Evolutionary conservation across 192 early-diverging fungal genomes (phyloP).

Genomic region (Funneliformis geosporum): DNA sequence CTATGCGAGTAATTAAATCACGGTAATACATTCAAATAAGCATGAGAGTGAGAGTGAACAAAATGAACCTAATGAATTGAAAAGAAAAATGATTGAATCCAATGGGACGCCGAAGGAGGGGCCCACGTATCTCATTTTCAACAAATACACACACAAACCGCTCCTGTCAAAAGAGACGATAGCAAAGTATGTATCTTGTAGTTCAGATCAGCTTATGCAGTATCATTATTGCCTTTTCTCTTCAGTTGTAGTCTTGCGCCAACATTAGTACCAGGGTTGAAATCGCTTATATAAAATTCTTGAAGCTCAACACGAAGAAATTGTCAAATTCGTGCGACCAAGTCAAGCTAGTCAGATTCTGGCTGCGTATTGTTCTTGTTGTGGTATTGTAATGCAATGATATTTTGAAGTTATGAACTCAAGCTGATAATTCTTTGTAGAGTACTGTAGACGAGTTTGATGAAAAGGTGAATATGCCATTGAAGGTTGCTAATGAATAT

Average conservation of each 20-base stretch:
- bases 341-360: constrained; percentile 18
- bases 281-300: constrained; percentile 10
- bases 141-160: neutral
- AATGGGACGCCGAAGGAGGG: neutral
- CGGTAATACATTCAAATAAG: constrained; percentile 15
- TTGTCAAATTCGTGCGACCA: constrained; percentile 8
- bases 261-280: constrained; percentile 14
- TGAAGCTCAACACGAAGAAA: constrained; percentile 6
- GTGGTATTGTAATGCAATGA: constrained; percentile 19
- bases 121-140: constrained; percentile 1
- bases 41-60: constrained; percentile 20
- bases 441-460: constrained; percentile 25
- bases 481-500: constrained; percentile 19
- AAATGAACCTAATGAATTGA: neutral
- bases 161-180: constrained; percentile 5
- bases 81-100: constrained; percentile 10
- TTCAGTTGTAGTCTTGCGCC: neutral
- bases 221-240: constrained; percentile 18
- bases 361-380: constrained; percentile 16
- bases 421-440: constrained; percentile 22
- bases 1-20: constrained; percentile 24
- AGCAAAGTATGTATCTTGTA: neutral
- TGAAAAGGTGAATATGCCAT: constrained; percentile 15
- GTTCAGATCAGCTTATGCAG: constrained; percentile 10
- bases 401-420: constrained; percentile 2